Conservation (phyloP, 164 flowering plant genomes). For the Tinospora cordifolia region DNA sequence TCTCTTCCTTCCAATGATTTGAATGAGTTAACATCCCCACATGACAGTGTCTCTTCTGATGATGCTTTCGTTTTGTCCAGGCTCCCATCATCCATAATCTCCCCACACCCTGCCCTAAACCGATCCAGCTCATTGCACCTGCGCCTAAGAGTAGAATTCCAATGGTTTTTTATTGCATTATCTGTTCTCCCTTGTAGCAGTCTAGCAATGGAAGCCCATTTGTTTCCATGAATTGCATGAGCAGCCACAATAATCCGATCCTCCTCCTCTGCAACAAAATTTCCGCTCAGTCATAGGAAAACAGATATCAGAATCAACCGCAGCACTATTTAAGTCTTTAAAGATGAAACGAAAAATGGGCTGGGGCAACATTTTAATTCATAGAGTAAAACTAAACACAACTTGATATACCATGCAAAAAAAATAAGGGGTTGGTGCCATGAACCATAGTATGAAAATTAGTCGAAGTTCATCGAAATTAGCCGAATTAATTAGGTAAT, state of each 20-base stretch:
- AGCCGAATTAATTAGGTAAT: too few species aligned
- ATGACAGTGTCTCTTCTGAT: constrained; percentile 73
- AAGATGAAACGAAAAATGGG: background rate
- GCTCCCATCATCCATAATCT: constrained; percentile 41
- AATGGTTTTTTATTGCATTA: constrained; percentile 87
- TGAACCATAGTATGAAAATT: too few species aligned
- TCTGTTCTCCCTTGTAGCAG: constrained; percentile 85
- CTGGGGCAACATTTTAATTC: background rate
- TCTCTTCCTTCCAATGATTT: constrained; percentile 47
- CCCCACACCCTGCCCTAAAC: constrained; percentile 24
- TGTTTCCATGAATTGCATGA: constrained; percentile 85
- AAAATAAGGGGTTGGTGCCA: too few species aligned
- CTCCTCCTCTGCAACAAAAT: constrained; percentile 63
- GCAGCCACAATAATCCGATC: constrained; percentile 62
- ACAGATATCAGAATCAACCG: background rate
- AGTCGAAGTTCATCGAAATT: too few species aligned
- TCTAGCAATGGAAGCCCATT: constrained; percentile 83
- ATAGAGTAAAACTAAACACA: too few species aligned
- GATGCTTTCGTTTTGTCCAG: constrained; percentile 58
- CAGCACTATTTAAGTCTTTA: too few species aligned
- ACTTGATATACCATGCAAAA: too few species aligned
- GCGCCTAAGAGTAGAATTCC: constrained; percentile 87
- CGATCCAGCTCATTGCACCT: constrained; percentile 33
- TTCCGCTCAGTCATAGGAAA: constrained; percentile 10
- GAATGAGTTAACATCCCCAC: constrained; percentile 41